Percentiles rank a stretch among this genome's conserved stretches.
Evolutionary conservation across 139 green algal genomes (phyloP).

Genomic region (Auxenochlorella pyrenoidosa): DNA sequence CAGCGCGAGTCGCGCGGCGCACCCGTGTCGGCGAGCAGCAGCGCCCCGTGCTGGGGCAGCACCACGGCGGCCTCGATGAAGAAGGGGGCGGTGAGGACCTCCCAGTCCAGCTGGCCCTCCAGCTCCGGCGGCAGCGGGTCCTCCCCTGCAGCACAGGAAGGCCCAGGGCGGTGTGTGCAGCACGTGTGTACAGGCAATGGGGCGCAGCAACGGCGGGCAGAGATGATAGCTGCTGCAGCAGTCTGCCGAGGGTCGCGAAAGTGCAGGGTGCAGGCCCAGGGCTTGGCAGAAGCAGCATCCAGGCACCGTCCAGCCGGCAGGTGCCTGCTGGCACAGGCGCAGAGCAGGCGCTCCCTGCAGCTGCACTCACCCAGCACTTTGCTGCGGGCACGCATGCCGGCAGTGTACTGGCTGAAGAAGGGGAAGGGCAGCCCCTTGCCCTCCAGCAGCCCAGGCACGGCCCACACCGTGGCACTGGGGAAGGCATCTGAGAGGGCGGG

Average conservation of each 20-base stretch:
- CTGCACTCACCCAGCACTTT: conserved; percentile 15
- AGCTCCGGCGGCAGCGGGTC: conserved; percentile 33
- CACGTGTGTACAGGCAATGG: not conserved
- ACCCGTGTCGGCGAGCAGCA: conserved; percentile 50
- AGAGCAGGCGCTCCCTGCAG: not conserved
- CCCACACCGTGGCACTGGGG: conserved; percentile 45
- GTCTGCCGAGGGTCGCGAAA: not conserved
- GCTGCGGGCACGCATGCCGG: conserved; percentile 7
- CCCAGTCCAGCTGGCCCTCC: conserved; percentile 26
- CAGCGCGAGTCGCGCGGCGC: not conserved
- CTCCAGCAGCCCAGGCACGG: conserved; percentile 39
- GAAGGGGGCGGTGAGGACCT: conserved; percentile 34
- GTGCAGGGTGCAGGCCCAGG: too few relatives aligned
- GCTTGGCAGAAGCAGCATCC: too few relatives aligned
- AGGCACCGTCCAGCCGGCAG: too few relatives aligned
- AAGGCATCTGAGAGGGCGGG: conserved; percentile 30
- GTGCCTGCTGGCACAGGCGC: not conserved
- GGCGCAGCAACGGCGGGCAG: not conserved
- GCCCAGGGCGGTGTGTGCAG: not conserved
- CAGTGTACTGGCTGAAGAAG: conserved; percentile 1
- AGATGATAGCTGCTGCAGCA: not conserved
- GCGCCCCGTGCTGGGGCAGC: conserved; percentile 28
- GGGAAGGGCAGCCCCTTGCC: conserved; percentile 45
- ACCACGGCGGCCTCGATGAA: conserved; percentile 42
- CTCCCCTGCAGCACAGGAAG: not conserved